A percentile compares a stretch with the other conserved stretches of the same genome.
Conservation (phyloP, 164 flowering plant genomes). For the Paratinospora sagittata region DNA sequence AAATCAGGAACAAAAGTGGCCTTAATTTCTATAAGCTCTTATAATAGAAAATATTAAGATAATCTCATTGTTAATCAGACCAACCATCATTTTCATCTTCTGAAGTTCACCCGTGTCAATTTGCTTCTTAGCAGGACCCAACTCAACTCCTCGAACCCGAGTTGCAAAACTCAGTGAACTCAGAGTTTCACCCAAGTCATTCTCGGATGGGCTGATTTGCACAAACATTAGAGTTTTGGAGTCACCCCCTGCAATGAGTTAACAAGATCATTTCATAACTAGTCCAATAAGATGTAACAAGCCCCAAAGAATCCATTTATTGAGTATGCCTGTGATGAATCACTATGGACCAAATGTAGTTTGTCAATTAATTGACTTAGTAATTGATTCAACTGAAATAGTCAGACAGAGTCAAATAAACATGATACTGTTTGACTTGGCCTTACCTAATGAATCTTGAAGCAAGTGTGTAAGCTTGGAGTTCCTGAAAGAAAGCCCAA, state of each 20-base stretch:
- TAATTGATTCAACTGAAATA: neutral
- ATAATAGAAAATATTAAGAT: neutral
- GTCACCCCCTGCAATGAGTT: conserved; percentile 61
- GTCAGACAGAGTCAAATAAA: neutral
- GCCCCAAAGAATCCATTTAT: neutral
- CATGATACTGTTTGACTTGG: neutral
- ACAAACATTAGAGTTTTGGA: conserved; percentile 88
- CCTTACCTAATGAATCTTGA: conserved; percentile 78
- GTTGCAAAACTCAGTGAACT: conserved; percentile 87
- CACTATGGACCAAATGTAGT: neutral
- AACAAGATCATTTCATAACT: neutral
- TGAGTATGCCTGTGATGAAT: neutral
- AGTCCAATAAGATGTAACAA: neutral
- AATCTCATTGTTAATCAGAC: conserved; percentile 11
- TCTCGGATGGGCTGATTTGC: conserved; percentile 83
- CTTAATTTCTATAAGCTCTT: too few species aligned
- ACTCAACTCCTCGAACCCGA: conserved; percentile 76
- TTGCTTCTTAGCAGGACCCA: conserved; percentile 80
- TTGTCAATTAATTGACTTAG: neutral
- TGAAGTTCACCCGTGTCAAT: conserved; percentile 68
- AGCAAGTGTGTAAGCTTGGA: conserved; percentile 88
- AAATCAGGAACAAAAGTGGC: neutral
- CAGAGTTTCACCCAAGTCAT: conserved; percentile 72
- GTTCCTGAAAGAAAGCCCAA: conserved; percentile 45
- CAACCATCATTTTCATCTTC: conserved; percentile 63